These are phyloP conservation scores for Exophiala oligosperma DNA, from an alignment of 2,329 filamentous ascomycete genomes.

Conservation along the genomic window DNA sequence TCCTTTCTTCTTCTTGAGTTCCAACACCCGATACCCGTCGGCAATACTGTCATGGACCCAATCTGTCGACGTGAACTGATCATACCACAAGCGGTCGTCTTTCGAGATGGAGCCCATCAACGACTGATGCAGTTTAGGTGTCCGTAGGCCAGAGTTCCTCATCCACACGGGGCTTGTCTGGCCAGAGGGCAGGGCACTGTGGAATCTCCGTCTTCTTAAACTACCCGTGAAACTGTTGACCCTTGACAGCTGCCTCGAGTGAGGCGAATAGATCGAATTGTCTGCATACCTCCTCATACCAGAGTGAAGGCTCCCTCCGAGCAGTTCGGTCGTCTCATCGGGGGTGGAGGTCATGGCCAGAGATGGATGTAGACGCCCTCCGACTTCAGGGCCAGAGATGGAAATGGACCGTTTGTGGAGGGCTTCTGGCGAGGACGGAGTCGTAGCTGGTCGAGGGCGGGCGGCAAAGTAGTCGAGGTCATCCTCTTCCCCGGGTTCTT, in stretches of 20 bases:
- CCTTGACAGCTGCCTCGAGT: constrained; percentile 25
- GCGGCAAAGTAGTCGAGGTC: constrained; percentile 7
- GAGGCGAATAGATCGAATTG: constrained; percentile 8
- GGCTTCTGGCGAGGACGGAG: constrained; percentile 12
- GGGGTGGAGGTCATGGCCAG: constrained; percentile 17
- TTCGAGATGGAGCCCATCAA: constrained; percentile 64
- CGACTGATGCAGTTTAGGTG: constrained; percentile 26
- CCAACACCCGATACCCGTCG: constrained; percentile 85
- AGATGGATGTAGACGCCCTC: constrained; percentile 14
- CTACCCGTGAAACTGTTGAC: constrained; percentile 25
- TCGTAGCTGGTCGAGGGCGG: constrained; percentile 2
- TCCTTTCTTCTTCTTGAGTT: constrained; percentile 77
- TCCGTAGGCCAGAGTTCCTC: constrained; percentile 24
- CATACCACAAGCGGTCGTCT: constrained; percentile 95
- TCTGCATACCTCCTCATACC: constrained; percentile 14
- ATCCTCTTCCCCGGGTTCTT: constrained; percentile 15
- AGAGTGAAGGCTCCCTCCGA: constrained; percentile 11
- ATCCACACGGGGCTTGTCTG: constrained; percentile 21
- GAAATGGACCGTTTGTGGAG: constrained; percentile 6
- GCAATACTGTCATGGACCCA: constrained; percentile 98
- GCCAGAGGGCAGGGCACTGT: constrained; percentile 17
- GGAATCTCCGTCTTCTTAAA: constrained; percentile 20
- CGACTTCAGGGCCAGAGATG: constrained; percentile 16
- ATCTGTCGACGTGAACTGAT: constrained; percentile 95
- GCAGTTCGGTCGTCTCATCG: constrained; percentile 20